A percentile compares a stretch with the other conserved stretches of the same genome.
Conservation (phyloP, 177 flowering plant genomes). For the Tripterygium wilfordii region DNA sequence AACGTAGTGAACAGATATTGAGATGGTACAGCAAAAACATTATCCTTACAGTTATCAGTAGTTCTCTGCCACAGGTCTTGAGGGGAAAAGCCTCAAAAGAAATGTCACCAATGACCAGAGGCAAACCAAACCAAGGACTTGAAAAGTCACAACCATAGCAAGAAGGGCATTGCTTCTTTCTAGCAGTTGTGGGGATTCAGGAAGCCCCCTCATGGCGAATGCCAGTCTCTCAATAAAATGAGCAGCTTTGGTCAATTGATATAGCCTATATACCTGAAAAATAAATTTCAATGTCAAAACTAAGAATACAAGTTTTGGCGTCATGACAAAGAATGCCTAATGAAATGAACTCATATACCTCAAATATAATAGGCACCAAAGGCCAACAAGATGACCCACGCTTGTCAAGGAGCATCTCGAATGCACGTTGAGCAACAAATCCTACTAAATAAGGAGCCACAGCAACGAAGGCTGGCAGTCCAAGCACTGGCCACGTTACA, state of each 20-base stretch:
- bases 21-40: background rate
- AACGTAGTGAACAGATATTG: too few species aligned
- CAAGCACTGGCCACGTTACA: conserved; percentile 70
- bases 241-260: conserved; percentile 68
- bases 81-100: conserved; percentile 87
- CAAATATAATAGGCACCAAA: conserved; percentile 78
- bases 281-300: conserved; percentile 10
- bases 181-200: conserved; percentile 31
- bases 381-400: conserved; percentile 83
- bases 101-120: conserved; percentile 87
- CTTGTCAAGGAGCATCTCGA: conserved; percentile 50
- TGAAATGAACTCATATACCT: conserved; percentile 36
- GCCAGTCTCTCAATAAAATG: conserved; percentile 57
- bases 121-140: conserved; percentile 66
- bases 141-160: conserved; percentile 58
- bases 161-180: conserved; percentile 53
- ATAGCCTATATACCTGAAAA: conserved; percentile 76
- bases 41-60: conserved; percentile 26
- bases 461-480: conserved; percentile 53
- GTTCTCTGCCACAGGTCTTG: conserved; percentile 83
- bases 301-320: background rate
- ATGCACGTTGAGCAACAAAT: conserved; percentile 55
- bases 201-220: conserved; percentile 42
- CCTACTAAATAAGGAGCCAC: conserved; percentile 69
- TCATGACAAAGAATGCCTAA: background rate